Conservation (phyloP, 345 rosid species). For the Eucalyptus marginata region DNA sequence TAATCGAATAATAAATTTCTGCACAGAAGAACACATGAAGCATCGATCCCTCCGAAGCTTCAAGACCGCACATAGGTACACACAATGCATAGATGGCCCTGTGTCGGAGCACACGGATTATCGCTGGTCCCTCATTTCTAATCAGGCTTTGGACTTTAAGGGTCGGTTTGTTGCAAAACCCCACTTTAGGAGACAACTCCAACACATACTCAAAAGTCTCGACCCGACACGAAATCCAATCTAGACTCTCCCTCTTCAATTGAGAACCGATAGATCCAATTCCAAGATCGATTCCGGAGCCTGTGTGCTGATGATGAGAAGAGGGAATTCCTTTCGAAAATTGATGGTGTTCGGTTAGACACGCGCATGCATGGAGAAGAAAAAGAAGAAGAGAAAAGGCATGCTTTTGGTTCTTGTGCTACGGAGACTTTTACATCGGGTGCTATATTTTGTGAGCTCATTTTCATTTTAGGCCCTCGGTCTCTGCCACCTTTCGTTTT, state of each 20-base stretch:
- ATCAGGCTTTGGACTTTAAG: background rate
- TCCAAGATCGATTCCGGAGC: background rate
- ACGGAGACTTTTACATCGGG: background rate
- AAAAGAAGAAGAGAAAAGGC: background rate
- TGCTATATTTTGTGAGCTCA: background rate
- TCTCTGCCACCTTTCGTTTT: background rate
- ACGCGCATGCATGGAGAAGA: background rate
- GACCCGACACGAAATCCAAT: background rate
- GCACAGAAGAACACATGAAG: background rate
- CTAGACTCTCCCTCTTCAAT: background rate
- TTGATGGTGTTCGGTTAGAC: background rate
- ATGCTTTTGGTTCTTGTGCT: background rate
- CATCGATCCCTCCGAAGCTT: background rate
- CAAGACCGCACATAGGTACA: background rate
- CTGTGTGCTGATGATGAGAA: background rate
- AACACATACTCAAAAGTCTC: background rate
- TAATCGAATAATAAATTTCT: background rate
- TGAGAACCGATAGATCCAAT: background rate
- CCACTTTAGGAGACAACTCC: background rate
- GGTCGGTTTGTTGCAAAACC: background rate
- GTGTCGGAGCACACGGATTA: background rate
- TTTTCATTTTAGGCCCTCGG: background rate
- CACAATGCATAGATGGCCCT: background rate
- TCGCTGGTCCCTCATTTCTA: background rate
- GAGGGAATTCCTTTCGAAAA: background rate